These are phyloP conservation scores for Citrullus colocynthis DNA, from an alignment of 306 rosid species.

Conservation along the genomic window DNA sequence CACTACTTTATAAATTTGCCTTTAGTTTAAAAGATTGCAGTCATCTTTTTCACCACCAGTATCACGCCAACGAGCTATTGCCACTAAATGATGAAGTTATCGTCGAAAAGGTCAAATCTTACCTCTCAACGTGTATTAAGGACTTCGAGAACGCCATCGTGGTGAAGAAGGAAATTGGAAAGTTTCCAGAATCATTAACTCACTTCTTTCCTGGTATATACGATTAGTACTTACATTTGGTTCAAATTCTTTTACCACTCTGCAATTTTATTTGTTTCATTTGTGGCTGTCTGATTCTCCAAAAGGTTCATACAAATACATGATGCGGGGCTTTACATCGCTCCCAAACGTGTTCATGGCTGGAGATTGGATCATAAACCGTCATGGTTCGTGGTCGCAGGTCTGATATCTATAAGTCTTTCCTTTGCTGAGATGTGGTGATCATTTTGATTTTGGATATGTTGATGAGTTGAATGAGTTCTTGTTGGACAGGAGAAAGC, in stretches of 20 bases:
- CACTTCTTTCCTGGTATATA: conserved; percentile 47
- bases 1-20: not conserved
- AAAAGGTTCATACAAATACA: conserved; percentile 44
- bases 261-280: not conserved
- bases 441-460: not conserved
- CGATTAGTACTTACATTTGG: not conserved
- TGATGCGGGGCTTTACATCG: conserved; percentile 35
- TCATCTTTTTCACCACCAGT: conserved; percentile 18
- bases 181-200: conserved; percentile 33
- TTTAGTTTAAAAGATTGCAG: not conserved
- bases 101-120: conserved; percentile 24
- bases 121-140: conserved; percentile 36
- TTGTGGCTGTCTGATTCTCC: not conserved
- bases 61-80: conserved; percentile 39
- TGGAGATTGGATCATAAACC: conserved; percentile 51
- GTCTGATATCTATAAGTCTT: not conserved
- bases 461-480: not conserved
- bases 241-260: not conserved
- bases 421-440: not conserved
- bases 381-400: conserved; percentile 58
- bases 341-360: conserved; percentile 46
- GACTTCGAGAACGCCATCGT: conserved; percentile 24
- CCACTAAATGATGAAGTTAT: conserved; percentile 26
- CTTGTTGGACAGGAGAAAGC: conserved; percentile 32
- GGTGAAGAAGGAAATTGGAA: conserved; percentile 25